Evolutionary conservation across 164 flowering plant species (phyloP).

Genomic region (Magnolia officinalis): DNA sequence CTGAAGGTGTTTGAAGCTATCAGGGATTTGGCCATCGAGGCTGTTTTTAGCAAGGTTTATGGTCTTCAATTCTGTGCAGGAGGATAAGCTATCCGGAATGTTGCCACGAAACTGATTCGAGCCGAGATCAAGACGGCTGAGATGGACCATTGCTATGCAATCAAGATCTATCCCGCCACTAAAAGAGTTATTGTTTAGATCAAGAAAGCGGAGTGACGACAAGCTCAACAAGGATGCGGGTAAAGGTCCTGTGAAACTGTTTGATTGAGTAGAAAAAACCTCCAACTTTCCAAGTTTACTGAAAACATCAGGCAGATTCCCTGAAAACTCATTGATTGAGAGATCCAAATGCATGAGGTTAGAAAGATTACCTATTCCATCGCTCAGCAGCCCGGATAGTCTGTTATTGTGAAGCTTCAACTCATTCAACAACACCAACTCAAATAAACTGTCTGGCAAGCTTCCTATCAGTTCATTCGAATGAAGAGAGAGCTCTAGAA

Average conservation of each 20-base stretch:
- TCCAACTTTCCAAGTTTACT: conserved; percentile 22
- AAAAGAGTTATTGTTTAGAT: conserved; percentile 57
- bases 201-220: conserved; percentile 29
- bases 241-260: conserved; percentile 39
- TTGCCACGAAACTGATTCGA: conserved; percentile 43
- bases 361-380: conserved; percentile 43
- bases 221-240: conserved; percentile 53
- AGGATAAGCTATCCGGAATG: conserved; percentile 46
- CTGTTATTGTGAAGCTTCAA: conserved; percentile 48
- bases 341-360: conserved; percentile 50
- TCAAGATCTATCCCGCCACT: conserved; percentile 39
- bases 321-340: conserved; percentile 45
- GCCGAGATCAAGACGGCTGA: conserved; percentile 49
- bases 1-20: conserved; percentile 43
- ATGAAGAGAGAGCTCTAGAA: conserved; percentile 41
- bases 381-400: conserved; percentile 58
- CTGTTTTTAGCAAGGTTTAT: conserved; percentile 59
- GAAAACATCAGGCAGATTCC: conserved; percentile 51
- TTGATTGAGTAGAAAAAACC: conserved; percentile 39
- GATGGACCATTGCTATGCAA: conserved; percentile 43
- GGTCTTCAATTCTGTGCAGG: conserved; percentile 33
- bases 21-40: conserved; percentile 46
- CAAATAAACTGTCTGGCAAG: conserved; percentile 50
- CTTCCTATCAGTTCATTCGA: conserved; percentile 51
- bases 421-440: conserved; percentile 45